Evolutionary conservation across 2,329 filamentous ascomycete species (phyloP).

Genomic region (Ambrosiella cleistominuta): DNA sequence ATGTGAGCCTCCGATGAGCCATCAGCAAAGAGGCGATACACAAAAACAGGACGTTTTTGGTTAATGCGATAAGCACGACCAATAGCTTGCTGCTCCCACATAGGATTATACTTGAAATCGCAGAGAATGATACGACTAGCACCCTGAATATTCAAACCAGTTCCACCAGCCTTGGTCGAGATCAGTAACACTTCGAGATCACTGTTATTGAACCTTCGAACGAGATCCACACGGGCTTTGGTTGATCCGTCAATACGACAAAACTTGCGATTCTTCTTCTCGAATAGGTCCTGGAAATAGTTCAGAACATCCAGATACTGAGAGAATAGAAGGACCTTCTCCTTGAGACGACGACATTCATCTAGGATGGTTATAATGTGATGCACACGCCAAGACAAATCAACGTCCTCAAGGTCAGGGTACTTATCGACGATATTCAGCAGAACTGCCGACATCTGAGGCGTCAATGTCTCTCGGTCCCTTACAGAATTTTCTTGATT

Average conservation of each 20-base stretch:
- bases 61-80: conserved; percentile 75
- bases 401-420: conserved; percentile 7
- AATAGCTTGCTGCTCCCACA: conserved; percentile 70
- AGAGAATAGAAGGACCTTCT: conserved; percentile 70
- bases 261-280: conserved; percentile 28
- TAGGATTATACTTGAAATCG: conserved; percentile 67
- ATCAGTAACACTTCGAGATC: conserved; percentile 52
- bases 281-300: conserved; percentile 45
- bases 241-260: conserved; percentile 53
- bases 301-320: conserved; percentile 53
- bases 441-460: not conserved
- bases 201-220: conserved; percentile 51
- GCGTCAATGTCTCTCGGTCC: conserved; percentile 7
- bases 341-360: conserved; percentile 39
- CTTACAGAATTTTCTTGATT: not conserved
- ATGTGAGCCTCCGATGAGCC: conserved; percentile 66
- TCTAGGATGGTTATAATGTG: conserved; percentile 42
- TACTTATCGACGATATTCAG: conserved; percentile 5
- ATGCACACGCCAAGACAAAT: conserved; percentile 28
- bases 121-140: conserved; percentile 79
- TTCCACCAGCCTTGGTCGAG: conserved; percentile 64
- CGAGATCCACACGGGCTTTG: conserved; percentile 38
- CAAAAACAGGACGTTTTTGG: conserved; percentile 62
- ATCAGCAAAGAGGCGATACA: conserved; percentile 64
- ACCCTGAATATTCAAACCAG: conserved; percentile 67